phyloP scores from a whole-genome alignment of 1,139 yeast species.

The Arxiozyma slooffiae region DNA sequence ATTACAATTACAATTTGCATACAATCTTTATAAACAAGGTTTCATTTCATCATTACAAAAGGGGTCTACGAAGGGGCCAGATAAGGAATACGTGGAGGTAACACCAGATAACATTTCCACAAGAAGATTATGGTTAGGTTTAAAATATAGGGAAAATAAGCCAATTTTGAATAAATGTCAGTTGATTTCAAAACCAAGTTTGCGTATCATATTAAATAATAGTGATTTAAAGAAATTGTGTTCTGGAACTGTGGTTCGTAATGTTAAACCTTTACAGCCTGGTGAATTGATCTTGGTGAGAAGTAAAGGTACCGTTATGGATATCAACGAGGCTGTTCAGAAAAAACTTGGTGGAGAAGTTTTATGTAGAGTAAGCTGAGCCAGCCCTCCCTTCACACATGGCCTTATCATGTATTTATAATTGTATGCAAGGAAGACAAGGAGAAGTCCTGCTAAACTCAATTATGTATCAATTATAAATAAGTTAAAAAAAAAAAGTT shows the following conservation, averaged over 20 bases:
- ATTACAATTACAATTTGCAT: constrained; percentile 71
- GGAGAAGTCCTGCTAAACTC: not conserved
- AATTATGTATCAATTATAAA: too few species aligned
- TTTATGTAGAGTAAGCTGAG: constrained; percentile 58
- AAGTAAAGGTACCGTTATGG: constrained; percentile 46
- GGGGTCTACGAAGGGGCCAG: constrained; percentile 88
- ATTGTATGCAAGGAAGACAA: not conserved
- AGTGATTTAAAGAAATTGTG: too few species aligned
- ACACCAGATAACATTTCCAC: constrained; percentile 82
- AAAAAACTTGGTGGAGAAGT: constrained; percentile 67
- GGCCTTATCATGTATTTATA: too few species aligned
- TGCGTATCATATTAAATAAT: too few species aligned
- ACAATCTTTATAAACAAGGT: constrained; percentile 84
- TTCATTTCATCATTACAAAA: constrained; percentile 74
- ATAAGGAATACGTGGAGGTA: constrained; percentile 58
- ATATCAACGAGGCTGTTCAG: constrained; percentile 76
- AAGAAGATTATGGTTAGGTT: constrained; percentile 83
- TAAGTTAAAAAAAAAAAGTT: not conserved
- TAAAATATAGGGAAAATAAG: constrained; percentile 85
- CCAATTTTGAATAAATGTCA: too few species aligned
- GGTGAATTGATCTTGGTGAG: constrained; percentile 78
- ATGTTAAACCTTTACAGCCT: constrained; percentile 73
- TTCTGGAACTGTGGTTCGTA: constrained; percentile 64
- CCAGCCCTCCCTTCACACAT: not conserved
- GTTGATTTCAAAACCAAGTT: too few species aligned